These are phyloP conservation scores for Stemphylium lycopersici DNA, from an alignment of 2,329 filamentous ascomycete species.

Conservation along the genomic window DNA sequence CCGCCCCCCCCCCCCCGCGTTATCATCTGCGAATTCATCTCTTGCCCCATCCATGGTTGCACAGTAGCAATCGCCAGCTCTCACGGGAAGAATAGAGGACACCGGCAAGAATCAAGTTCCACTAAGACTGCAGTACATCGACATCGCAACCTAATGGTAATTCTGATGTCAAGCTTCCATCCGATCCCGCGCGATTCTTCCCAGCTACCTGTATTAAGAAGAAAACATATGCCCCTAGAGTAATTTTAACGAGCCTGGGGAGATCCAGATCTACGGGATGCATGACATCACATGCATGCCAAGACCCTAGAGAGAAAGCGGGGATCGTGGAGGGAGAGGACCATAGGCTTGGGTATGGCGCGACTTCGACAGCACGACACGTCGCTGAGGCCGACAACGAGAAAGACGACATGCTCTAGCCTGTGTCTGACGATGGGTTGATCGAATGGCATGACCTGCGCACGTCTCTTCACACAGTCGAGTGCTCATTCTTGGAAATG, in stretches of 20 bases:
- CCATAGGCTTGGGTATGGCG: background rate
- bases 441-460: constrained; percentile 10
- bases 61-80: background rate
- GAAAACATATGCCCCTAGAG: background rate
- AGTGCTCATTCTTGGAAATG: background rate
- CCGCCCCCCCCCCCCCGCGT: too few species aligned
- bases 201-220: background rate
- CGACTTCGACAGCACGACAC: constrained; percentile 1
- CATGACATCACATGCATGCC: constrained; percentile 8
- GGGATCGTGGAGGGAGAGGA: background rate
- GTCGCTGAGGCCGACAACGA: background rate
- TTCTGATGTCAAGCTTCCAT: constrained; percentile 1
- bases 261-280: background rate
- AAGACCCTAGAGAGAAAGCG: constrained; percentile 8
- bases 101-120: background rate
- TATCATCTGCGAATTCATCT: background rate
- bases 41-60: background rate
- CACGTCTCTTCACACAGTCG: background rate
- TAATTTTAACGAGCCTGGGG: background rate
- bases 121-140: background rate
- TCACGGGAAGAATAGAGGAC: background rate
- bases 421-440: background rate
- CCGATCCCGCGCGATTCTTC: background rate
- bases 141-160: background rate
- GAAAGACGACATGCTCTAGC: background rate